Evolutionary conservation across 2,329 filamentous ascomycete species (phyloP).

Genomic region (Colletotrichum chlorophyti): DNA sequence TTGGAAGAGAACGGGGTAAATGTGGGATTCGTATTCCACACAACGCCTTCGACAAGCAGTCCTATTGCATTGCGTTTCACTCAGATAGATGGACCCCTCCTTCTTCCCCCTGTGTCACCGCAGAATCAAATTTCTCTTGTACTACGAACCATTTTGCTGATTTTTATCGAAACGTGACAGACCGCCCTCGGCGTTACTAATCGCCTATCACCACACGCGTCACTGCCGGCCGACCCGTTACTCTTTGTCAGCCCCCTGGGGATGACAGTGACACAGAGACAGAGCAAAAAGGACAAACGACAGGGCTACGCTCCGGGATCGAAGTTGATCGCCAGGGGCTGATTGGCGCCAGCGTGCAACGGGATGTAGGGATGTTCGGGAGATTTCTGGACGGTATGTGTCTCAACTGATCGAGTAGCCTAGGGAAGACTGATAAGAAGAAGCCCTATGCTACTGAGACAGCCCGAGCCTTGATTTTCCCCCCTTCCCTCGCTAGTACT

Average conservation of each 20-base stretch:
- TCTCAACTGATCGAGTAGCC: background rate
- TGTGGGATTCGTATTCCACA: constrained; percentile 8
- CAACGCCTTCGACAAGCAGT: background rate
- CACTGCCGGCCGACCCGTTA: background rate
- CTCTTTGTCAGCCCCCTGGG: background rate
- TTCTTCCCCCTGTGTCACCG: constrained; percentile 4
- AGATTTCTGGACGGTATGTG: background rate
- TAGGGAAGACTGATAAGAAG: background rate
- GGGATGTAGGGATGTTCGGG: background rate
- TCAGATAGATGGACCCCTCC: constrained; percentile 26
- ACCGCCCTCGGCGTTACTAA: constrained; percentile 43
- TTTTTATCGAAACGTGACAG: constrained; percentile 48
- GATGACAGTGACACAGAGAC: background rate
- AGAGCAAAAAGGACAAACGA: constrained; percentile 3
- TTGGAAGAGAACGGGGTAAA: background rate
- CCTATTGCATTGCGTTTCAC: constrained; percentile 18
- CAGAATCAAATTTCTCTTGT: constrained; percentile 30
- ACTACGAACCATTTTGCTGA: constrained; percentile 47
- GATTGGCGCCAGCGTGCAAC: constrained; percentile 5
- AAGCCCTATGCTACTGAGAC: constrained; percentile 19
- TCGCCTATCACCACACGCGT: background rate
- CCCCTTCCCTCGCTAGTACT: constrained; percentile 15
- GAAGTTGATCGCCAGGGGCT: constrained; percentile 12
- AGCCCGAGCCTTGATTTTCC: constrained; percentile 6
- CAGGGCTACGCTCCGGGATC: background rate